Evolutionary conservation across 805 yeast genomes (phyloP).

Genomic region (Myxozyma udenii): DNA sequence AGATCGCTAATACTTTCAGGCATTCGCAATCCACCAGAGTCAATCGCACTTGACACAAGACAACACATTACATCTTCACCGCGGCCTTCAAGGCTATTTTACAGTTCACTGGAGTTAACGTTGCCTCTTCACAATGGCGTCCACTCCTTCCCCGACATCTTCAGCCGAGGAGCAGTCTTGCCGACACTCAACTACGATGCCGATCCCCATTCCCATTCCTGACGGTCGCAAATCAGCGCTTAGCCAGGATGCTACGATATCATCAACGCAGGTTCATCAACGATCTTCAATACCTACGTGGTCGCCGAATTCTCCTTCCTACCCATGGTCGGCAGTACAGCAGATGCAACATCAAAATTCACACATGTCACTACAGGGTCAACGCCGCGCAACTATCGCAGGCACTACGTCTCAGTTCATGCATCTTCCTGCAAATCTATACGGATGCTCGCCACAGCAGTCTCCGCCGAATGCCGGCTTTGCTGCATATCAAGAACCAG

Average conservation of each 20-base stretch:
- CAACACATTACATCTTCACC: not conserved
- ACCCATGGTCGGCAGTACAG: too few relatives aligned
- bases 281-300: conserved; percentile 12
- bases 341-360: too few relatives aligned
- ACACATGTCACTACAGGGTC: too few relatives aligned
- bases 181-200: conserved; percentile 2
- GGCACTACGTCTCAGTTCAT: not conserved
- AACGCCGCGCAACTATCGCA: conserved; percentile 10
- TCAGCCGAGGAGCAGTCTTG: not conserved
- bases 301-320: conserved; percentile 1
- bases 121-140: too few relatives aligned
- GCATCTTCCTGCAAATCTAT: conserved; percentile 14
- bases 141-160: not conserved
- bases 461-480: conserved; percentile 14
- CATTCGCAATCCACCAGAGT: too few relatives aligned
- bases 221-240: conserved; percentile 17
- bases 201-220: conserved; percentile 23
- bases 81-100: not conserved
- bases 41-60: too few relatives aligned
- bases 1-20: too few relatives aligned
- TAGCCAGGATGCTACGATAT: conserved; percentile 8
- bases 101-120: not conserved
- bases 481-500: not conserved
- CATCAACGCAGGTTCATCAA: conserved; percentile 25
- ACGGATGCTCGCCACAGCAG: conserved; percentile 22